These are phyloP conservation scores for Naganishia cerealis DNA, from an alignment of 1,284 basidiomycete genomes.

Conservation along the genomic window DNA sequence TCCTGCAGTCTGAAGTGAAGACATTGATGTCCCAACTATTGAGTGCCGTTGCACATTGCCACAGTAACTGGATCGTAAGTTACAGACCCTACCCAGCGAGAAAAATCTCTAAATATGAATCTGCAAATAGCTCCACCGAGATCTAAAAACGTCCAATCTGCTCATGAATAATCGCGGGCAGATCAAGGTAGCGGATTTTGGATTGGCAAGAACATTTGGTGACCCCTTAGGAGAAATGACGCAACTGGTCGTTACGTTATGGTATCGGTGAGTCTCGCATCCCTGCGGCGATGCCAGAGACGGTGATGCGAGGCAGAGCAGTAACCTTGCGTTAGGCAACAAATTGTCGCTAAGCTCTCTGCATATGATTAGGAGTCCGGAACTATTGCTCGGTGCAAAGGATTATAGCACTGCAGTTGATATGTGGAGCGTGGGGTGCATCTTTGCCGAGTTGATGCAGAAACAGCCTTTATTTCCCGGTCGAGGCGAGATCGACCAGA, in stretches of 20 bases:
- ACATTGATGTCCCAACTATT: conserved; percentile 89
- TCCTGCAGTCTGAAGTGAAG: conserved; percentile 96
- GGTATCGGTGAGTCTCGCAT: conserved; percentile 78
- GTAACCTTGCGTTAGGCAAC: background rate
- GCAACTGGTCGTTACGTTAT: conserved; percentile 93
- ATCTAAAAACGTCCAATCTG: conserved; percentile 95
- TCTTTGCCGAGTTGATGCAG: conserved; percentile 91
- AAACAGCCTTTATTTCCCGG: conserved; percentile 94
- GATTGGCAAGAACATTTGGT: conserved; percentile 88
- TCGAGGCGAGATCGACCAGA: conserved; percentile 89
- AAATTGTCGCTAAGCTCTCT: conserved; percentile 29
- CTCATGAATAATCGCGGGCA: conserved; percentile 98
- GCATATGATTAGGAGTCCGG: conserved; percentile 73
- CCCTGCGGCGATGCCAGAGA: background rate
- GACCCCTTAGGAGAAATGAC: conserved; percentile 96
- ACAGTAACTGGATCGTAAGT: conserved; percentile 83
- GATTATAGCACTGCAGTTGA: conserved; percentile 82
- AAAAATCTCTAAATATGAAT: background rate
- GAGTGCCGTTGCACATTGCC: conserved; percentile 88
- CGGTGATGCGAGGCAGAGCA: background rate
- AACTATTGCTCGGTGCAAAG: conserved; percentile 86
- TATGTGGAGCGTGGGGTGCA: conserved; percentile 58
- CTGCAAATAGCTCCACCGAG: conserved; percentile 71
- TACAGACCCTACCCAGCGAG: background rate
- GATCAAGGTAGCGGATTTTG: conserved; percentile 98